A percentile compares a stretch with the other conserved stretches of the same genome.
phyloP scores from a whole-genome alignment of 164 flowering plant species.

The Vitis amurensis region DNA sequence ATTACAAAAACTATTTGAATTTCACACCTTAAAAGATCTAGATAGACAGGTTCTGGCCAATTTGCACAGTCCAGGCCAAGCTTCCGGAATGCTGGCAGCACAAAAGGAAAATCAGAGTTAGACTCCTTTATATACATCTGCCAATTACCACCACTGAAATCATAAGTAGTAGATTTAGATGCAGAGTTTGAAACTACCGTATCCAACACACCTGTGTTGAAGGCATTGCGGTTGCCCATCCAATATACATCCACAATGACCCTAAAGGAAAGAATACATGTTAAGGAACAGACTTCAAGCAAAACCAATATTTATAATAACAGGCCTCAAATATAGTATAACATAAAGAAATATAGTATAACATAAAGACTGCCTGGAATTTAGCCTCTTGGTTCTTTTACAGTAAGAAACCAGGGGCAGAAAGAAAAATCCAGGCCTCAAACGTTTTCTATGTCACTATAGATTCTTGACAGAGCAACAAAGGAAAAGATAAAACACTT shows the following conservation, averaged over 20 bases:
- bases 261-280: constrained; percentile 36
- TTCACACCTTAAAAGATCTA: constrained; percentile 79
- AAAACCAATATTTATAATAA: background rate
- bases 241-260: constrained; percentile 84
- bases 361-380: background rate
- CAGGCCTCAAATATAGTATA: too few species aligned
- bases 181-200: background rate
- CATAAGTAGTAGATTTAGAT: too few species aligned
- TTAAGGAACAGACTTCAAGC: background rate
- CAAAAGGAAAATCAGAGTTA: constrained; percentile 1
- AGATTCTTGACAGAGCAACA: too few species aligned
- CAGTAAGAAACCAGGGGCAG: background rate
- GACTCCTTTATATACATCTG: background rate
- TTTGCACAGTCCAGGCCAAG: constrained; percentile 96
- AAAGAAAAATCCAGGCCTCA: too few species aligned
- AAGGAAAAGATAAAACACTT: background rate
- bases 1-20: constrained; percentile 2
- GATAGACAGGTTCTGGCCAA: constrained; percentile 84
- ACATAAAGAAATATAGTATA: too few species aligned
- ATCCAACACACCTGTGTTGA: constrained; percentile 64
- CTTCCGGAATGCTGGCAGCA: constrained; percentile 69
- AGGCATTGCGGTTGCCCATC: constrained; percentile 69
- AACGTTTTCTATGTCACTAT: too few species aligned
- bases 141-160: background rate
- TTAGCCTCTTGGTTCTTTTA: background rate